Evolutionary conservation across 441 rosid species (phyloP).

Genomic region (Populus hybrid): DNA sequence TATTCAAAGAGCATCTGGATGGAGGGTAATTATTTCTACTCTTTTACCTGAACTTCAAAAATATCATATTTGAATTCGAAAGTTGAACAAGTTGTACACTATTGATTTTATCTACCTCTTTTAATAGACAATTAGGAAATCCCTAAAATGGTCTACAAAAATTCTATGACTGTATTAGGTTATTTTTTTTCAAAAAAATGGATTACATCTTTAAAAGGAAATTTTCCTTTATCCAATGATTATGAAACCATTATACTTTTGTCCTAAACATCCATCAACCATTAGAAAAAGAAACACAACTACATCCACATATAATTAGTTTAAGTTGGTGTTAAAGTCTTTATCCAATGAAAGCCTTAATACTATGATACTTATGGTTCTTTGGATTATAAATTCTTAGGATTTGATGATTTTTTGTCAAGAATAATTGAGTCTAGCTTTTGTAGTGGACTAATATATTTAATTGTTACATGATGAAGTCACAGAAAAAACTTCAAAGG

Average conservation of each 20-base stretch:
- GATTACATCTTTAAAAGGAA: not conserved
- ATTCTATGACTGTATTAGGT: not conserved
- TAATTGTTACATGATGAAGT: not conserved
- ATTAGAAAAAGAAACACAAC: not conserved
- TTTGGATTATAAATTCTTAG: not conserved
- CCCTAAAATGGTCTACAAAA: not conserved
- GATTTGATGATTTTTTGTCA: not conserved
- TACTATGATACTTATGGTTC: not conserved
- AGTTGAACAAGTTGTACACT: not conserved
- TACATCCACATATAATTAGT: not conserved
- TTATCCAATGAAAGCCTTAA: not conserved
- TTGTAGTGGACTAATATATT: not conserved
- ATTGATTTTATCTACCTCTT: too few species aligned
- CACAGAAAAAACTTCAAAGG: not conserved
- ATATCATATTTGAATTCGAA: not conserved
- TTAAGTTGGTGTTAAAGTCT: not conserved
- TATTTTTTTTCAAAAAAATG: too few species aligned
- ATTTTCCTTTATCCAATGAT: not conserved
- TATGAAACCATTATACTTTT: not conserved
- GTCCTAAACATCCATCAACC: not conserved
- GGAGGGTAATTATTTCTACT: constrained; percentile 61
- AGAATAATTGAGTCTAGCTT: not conserved
- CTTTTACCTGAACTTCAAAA: not conserved
- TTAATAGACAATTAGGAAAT: not conserved
- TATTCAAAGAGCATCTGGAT: constrained; percentile 91